These are phyloP conservation scores for Hsuehochloa calcarea DNA, from an alignment of 176 grass and related monocot species.

Conservation along the genomic window DNA sequence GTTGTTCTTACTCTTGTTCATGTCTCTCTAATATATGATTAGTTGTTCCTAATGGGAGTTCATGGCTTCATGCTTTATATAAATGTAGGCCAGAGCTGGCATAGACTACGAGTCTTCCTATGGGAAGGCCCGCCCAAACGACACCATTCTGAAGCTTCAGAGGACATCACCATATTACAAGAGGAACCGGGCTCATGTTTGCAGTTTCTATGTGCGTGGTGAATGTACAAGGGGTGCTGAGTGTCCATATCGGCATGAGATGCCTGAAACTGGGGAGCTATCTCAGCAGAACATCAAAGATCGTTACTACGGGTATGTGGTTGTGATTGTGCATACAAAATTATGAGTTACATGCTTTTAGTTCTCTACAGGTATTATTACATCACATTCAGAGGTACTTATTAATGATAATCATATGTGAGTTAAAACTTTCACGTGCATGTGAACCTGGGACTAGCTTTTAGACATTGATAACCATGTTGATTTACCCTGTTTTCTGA, in stretches of 20 bases:
- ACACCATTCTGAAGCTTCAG: conserved; percentile 96
- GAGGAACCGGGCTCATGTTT: conserved; percentile 94
- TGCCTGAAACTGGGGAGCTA: conserved; percentile 98
- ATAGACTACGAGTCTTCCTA: conserved; percentile 95
- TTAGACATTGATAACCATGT: background rate
- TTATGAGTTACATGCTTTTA: conserved; percentile 10
- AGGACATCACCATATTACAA: conserved; percentile 99
- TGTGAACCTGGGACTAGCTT: background rate
- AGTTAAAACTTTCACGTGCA: background rate
- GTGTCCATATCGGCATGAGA: conserved; percentile 97
- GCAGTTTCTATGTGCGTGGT: conserved; percentile 92
- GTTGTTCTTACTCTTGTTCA: background rate
- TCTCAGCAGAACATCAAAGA: conserved; percentile 99
- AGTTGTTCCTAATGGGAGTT: background rate
- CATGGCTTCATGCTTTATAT: background rate
- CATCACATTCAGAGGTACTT: background rate
- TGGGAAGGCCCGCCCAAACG: conserved; percentile 78
- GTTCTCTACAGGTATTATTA: background rate
- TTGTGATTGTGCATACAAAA: background rate
- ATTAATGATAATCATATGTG: background rate
- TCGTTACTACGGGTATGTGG: conserved; percentile 93
- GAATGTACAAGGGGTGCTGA: conserved; percentile 96
- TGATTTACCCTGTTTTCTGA: background rate
- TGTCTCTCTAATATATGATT: background rate
- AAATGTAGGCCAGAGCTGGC: conserved; percentile 78